Conservation (phyloP, 225 moss, liverwort and hornwort genomes). For the Lunularia cruciata region DNA sequence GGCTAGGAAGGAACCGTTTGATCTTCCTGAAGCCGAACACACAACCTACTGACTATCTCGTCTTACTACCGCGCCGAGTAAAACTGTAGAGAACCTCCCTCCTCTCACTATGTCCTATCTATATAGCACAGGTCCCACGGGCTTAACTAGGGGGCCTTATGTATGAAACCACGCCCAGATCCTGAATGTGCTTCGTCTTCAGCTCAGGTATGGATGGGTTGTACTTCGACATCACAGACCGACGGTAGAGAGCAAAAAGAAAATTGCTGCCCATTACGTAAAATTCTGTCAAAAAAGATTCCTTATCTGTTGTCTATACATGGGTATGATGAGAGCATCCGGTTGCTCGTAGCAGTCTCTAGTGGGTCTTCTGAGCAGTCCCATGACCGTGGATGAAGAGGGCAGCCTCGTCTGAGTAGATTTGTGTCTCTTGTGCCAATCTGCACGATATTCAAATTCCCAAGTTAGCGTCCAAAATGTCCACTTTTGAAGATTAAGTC, state of each 20-base stretch:
- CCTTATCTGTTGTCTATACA: slow-evolving; percentile 1
- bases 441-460: slow-evolving; percentile 35
- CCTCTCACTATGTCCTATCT: not conserved
- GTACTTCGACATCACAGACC: not conserved
- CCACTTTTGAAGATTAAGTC: no score
- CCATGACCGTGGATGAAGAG: slow-evolving; percentile 86
- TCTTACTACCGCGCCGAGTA: not conserved
- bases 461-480: no score
- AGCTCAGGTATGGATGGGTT: no score
- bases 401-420: slow-evolving; percentile 86
- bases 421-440: slow-evolving; percentile 65
- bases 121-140: not conserved
- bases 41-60: not conserved
- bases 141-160: not conserved
- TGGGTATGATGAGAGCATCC: not conserved
- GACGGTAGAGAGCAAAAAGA: not conserved
- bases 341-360: not conserved
- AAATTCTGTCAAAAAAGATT: slow-evolving; percentile 14
- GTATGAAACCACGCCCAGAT: not conserved
- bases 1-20: no score
- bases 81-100: not conserved
- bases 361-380: slow-evolving; percentile 46
- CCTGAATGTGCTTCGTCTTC: no score
- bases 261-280: not conserved
- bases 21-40: slow-evolving; percentile 5